Percentiles rank a stretch among this genome's conserved stretches.
phyloP scores from a whole-genome alignment of 345 rosid species.

The Dipteronia sinensis region DNA sequence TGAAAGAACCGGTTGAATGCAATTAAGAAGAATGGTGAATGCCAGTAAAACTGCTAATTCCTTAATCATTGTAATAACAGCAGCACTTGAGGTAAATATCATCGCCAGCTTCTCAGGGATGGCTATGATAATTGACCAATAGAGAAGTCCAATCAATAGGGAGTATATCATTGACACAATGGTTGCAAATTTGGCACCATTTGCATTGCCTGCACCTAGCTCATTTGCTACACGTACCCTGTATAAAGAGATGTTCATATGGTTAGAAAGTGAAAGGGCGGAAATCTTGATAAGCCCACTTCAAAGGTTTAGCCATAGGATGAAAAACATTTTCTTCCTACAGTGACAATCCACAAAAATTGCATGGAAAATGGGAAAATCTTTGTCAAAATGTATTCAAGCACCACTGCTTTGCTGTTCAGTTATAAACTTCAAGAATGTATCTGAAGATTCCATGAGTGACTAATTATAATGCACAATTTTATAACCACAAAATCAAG shows the following conservation, averaged over 20 bases:
- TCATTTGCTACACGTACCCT: constrained; percentile 62
- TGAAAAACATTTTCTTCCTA: neutral
- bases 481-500: neutral
- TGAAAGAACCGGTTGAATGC: constrained; percentile 60
- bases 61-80: constrained; percentile 43
- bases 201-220: constrained; percentile 56
- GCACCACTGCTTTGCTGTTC: neutral
- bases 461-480: neutral
- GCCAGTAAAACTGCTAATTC: constrained; percentile 44
- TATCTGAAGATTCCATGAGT: neutral
- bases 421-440: neutral
- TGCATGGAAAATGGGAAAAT: neutral
- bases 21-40: constrained; percentile 53
- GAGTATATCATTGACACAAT: constrained; percentile 44
- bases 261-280: neutral
- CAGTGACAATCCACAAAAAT: neutral
- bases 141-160: constrained; percentile 37
- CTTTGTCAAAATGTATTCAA: neutral
- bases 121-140: constrained; percentile 40
- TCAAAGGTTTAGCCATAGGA: neutral
- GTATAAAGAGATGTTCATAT: constrained; percentile 1
- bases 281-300: neutral
- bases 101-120: constrained; percentile 41
- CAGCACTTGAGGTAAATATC: constrained; percentile 49
- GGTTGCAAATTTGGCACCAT: constrained; percentile 56